phyloP scores from a whole-genome alignment of 1,284 basidiomycete genomes.

The Ustilago sp. region DNA sequence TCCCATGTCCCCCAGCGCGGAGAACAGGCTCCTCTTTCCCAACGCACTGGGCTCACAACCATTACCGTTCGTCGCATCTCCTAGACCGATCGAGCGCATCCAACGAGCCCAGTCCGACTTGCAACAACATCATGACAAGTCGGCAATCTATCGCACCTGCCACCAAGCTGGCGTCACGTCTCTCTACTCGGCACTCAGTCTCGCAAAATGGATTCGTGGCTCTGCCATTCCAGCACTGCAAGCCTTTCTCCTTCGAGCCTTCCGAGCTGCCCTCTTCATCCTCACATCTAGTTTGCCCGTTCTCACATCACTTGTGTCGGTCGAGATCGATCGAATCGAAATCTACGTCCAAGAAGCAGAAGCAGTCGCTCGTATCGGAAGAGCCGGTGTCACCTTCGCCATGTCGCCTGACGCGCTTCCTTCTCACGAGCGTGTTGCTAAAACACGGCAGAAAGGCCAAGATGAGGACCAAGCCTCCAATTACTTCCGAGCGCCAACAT shows the following conservation, averaged over 20 bases:
- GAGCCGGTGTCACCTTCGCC: slow-evolving; percentile 47
- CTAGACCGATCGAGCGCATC: too few species aligned
- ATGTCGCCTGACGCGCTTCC: slow-evolving; percentile 43
- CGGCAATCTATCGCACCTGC: slow-evolving; percentile 24
- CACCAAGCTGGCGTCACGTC: slow-evolving; percentile 39
- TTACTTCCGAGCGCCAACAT: slow-evolving; percentile 17
- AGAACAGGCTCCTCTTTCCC: slow-evolving; percentile 9
- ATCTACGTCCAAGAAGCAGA: slow-evolving; percentile 54
- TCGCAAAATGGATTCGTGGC: slow-evolving; percentile 25
- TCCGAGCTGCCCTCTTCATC: slow-evolving; percentile 50
- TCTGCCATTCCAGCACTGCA: slow-evolving; percentile 26
- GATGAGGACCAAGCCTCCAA: neutral
- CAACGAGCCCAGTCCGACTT: neutral
- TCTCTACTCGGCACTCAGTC: slow-evolving; percentile 25
- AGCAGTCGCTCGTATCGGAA: slow-evolving; percentile 44
- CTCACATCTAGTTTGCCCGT: slow-evolving; percentile 55
- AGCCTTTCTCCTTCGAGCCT: slow-evolving; percentile 21
- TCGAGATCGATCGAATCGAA: slow-evolving; percentile 59
- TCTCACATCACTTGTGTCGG: slow-evolving; percentile 57
- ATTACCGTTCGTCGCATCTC: neutral
- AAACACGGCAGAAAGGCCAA: neutral
- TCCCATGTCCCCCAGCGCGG: slow-evolving; percentile 24
- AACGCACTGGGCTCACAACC: neutral
- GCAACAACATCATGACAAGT: neutral
- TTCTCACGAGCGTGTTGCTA: neutral